phyloP scores from a whole-genome alignment of 257 asterid species.

The Solanum acaule region DNA sequence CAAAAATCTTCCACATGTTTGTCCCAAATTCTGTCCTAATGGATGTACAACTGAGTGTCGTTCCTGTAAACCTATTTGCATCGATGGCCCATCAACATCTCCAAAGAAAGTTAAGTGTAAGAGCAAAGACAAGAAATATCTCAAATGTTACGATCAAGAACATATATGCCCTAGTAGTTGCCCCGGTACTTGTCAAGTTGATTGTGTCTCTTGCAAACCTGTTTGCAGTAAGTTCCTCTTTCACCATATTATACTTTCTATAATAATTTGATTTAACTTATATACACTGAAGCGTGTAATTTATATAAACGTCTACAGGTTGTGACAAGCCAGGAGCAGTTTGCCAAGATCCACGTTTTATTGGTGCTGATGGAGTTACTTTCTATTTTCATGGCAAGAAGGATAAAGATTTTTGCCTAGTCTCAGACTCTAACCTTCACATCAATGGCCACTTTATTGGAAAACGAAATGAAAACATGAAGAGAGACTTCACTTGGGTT shows the following conservation, averaged over 20 bases:
- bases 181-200: conserved; percentile 32
- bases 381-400: conserved; percentile 66
- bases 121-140: conserved; percentile 14
- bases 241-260: not conserved
- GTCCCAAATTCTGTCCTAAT: conserved; percentile 50
- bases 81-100: not conserved
- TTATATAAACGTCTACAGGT: conserved; percentile 5
- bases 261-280: not conserved
- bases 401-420: conserved; percentile 41
- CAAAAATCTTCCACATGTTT: conserved; percentile 43
- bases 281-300: not conserved
- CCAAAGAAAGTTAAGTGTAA: conserved; percentile 29
- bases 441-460: conserved; percentile 62
- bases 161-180: conserved; percentile 39
- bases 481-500: conserved; percentile 65
- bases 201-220: conserved; percentile 49
- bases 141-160: conserved; percentile 20
- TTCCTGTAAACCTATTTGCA: conserved; percentile 39
- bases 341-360: conserved; percentile 71
- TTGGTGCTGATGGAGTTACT: conserved; percentile 67
- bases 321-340: conserved; percentile 66
- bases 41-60: conserved; percentile 26
- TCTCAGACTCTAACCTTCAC: conserved; percentile 46
- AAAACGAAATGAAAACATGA: conserved; percentile 21
- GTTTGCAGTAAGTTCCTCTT: conserved; percentile 37